Base-by-base conservation (phyloP, 2,329 filamentous ascomycete genomes). In the Cladophialophora exuberans region DNA sequence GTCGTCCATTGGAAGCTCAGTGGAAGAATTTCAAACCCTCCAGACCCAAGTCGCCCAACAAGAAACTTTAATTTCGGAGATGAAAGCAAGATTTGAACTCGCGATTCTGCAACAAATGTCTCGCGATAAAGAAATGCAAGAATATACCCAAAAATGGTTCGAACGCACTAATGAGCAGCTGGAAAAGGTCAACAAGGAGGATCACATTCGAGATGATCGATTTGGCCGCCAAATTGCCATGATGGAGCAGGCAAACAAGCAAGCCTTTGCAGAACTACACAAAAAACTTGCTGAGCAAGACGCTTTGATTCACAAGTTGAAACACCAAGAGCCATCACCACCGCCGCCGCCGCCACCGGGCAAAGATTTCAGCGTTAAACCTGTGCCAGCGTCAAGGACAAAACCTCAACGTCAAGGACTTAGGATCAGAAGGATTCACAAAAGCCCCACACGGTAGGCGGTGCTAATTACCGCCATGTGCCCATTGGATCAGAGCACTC, bases 51-150 rank as follows among this genome's bases (percentile, higher is more conserved):
- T 52, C 3, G 17, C 41, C 6, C 33, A 46, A 15, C 51, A 54
- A 25, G 51, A 58, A 13, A 41, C 35, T 7, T 17, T 36, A 7
- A 58, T 58, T 20, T 26, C 33, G 6, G 28, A 39, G 13, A 35
- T 58, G 23, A 58, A 58, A 23, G 43, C 45, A 11, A 50, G 43
- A 33, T 13, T 58, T 13, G 51, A 45, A 20, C 42, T 58, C 25
- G 33, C 51, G 9, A 39, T 50, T 26, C 31, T 35, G 20, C 41
- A 47, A 36, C 52, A 58, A 10, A 43, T 17, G 7, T 48, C 56
- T 30, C 45, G 38, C n/a, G 45, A 50, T 17, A 33, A 54, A 45
- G 50, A 41, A 22, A 35, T 31, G 26, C 33, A 26, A 11, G 42
- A 43, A 38, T 52, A 47, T n/a, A 33, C 47, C n/a, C 17, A 53